These are phyloP conservation scores for Guadua angustifolia DNA, from an alignment of 176 grass and related monocot genomes.

Conservation along the genomic window DNA sequence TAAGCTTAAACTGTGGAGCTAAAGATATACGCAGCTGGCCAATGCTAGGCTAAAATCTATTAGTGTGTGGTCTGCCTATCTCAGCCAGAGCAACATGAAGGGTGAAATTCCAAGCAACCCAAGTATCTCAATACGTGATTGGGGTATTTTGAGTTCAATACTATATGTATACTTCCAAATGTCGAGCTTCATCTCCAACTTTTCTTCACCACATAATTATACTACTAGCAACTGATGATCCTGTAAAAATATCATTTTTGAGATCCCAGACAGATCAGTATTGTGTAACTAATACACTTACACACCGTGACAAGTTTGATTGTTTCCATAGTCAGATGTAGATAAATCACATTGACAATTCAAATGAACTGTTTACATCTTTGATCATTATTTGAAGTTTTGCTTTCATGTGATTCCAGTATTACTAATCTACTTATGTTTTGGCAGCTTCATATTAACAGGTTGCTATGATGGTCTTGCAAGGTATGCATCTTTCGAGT, in stretches of 20 bases:
- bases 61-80: no score
- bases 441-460: slow-evolving; percentile 86
- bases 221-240: background rate
- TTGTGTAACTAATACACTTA: background rate
- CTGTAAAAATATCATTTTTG: background rate
- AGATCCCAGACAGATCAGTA: background rate
- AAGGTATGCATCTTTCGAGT: slow-evolving; percentile 57
- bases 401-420: slow-evolving; percentile 1
- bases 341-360: background rate
- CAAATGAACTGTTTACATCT: background rate
- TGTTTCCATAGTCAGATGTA: background rate
- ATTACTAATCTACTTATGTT: slow-evolving; percentile 37
- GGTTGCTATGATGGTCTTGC: slow-evolving; percentile 85
- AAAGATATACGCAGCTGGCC: background rate
- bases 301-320: background rate
- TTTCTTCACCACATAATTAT: background rate
- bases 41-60: background rate
- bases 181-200: background rate
- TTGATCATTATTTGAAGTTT: slow-evolving; percentile 33
- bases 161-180: background rate
- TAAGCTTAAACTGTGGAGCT: background rate
- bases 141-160: background rate
- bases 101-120: background rate
- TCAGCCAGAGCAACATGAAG: background rate
- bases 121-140: background rate